Evolutionary conservation across 495 filamentous ascomycete species (phyloP).

Genomic region (Podospora pseudocomata): DNA sequence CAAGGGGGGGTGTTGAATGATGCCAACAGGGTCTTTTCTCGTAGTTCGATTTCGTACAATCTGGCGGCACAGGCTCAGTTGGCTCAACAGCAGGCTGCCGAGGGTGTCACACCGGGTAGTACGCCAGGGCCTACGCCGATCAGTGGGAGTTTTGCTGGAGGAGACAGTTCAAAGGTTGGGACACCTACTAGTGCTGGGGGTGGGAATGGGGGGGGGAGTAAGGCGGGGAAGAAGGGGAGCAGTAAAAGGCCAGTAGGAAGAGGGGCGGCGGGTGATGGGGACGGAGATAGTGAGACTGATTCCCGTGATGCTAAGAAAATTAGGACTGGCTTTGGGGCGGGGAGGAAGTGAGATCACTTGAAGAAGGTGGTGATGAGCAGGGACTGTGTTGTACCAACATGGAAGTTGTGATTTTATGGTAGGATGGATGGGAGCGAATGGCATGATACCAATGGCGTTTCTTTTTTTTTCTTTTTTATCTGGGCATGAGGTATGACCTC

Average conservation of each 20-base stretch:
- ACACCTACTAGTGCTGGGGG: conserved; percentile 43
- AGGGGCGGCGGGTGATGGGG: conserved; percentile 18
- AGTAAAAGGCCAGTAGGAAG: conserved; percentile 13
- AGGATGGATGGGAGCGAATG: conserved; percentile 8
- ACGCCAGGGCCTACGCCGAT: conserved; percentile 37
- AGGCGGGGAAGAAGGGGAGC: conserved; percentile 43
- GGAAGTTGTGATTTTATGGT: background rate
- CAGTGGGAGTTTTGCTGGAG: conserved; percentile 14
- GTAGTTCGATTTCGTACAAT: conserved; percentile 51
- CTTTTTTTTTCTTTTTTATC: background rate
- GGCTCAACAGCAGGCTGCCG: conserved; percentile 10
- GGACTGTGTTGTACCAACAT: background rate
- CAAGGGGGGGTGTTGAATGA: background rate
- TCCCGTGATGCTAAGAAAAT: conserved; percentile 47
- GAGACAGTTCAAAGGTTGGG: conserved; percentile 40
- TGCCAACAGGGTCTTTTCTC: background rate
- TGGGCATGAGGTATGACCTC: background rate
- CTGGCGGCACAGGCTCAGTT: conserved; percentile 28
- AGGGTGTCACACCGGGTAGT: conserved; percentile 38
- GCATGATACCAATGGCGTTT: conserved; percentile 12
- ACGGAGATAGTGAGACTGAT: conserved; percentile 49
- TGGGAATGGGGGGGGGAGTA: conserved; percentile 25
- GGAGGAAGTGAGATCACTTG: conserved; percentile 36
- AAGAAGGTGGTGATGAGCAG: background rate
- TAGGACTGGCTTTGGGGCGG: conserved; percentile 50